phyloP scores from a whole-genome alignment of 148 eudicot genomes.

The Cornus kousa region DNA sequence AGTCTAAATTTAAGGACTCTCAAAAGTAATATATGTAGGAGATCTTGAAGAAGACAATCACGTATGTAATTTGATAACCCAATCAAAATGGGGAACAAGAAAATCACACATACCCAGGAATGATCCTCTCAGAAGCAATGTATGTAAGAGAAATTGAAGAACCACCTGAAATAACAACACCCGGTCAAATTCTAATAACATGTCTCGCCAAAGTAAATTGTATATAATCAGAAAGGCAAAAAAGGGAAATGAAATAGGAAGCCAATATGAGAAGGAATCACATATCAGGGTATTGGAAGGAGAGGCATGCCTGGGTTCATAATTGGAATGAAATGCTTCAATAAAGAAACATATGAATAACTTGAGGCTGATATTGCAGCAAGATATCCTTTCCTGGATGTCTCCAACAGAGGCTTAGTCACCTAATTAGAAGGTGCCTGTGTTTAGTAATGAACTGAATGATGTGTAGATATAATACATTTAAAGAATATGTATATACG shows the following conservation, averaged over 20 bases:
- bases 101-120: constrained; percentile 67
- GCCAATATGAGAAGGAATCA: neutral
- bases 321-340: constrained; percentile 87
- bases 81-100: too few relatives aligned
- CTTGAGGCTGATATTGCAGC: constrained; percentile 98
- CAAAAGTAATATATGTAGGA: neutral
- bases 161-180: constrained; percentile 53
- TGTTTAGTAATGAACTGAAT: constrained; percentile 12
- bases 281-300: neutral
- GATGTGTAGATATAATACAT: constrained; percentile 1
- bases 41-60: neutral
- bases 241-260: neutral
- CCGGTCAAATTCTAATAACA: neutral
- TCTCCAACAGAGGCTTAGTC: constrained; percentile 85
- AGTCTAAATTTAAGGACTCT: neutral
- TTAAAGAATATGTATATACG: neutral
- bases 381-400: constrained; percentile 85
- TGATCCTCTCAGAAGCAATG: constrained; percentile 91
- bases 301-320: constrained; percentile 77
- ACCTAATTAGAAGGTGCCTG: constrained; percentile 43
- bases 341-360: constrained; percentile 86
- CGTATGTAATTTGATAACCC: neutral
- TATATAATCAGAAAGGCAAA: neutral
- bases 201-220: neutral
- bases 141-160: constrained; percentile 90